Conservation (phyloP, 1,284 basidiomycete genomes). For the Caloboletus inedulis region DNA sequence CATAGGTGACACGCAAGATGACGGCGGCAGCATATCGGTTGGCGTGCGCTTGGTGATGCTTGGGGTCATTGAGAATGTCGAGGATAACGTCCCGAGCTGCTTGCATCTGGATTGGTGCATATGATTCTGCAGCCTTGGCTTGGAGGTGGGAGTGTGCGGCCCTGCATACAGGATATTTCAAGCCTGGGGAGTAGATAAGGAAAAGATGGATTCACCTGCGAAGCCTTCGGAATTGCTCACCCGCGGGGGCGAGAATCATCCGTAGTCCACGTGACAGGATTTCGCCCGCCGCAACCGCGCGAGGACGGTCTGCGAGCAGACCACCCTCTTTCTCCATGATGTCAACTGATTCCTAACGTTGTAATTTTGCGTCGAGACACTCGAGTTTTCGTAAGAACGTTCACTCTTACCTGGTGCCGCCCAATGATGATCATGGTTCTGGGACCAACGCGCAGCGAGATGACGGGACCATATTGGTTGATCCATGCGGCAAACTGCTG, state of each 20-base stretch:
- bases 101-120: constrained; percentile 38
- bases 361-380: neutral
- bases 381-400: neutral
- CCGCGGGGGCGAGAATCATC: constrained; percentile 33
- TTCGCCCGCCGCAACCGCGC: constrained; percentile 31
- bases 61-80: constrained; percentile 39
- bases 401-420: constrained; percentile 30
- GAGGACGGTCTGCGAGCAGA: constrained; percentile 34
- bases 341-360: constrained; percentile 43
- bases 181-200: neutral
- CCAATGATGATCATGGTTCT: constrained; percentile 35
- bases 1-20: constrained; percentile 48
- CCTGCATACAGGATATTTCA: constrained; percentile 9
- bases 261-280: constrained; percentile 31
- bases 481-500: constrained; percentile 36
- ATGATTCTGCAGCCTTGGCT: constrained; percentile 34
- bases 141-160: constrained; percentile 42
- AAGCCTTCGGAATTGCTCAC: constrained; percentile 34
- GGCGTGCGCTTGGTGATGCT: constrained; percentile 36
- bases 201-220: constrained; percentile 23
- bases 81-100: constrained; percentile 38
- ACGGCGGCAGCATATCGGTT: constrained; percentile 46
- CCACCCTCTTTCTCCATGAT: constrained; percentile 38
- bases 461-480: constrained; percentile 38
- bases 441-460: constrained; percentile 34